Evolutionary conservation across 768 basidiomycete genomes (phyloP).

Genomic region (Cystobasidium onofrii): DNA sequence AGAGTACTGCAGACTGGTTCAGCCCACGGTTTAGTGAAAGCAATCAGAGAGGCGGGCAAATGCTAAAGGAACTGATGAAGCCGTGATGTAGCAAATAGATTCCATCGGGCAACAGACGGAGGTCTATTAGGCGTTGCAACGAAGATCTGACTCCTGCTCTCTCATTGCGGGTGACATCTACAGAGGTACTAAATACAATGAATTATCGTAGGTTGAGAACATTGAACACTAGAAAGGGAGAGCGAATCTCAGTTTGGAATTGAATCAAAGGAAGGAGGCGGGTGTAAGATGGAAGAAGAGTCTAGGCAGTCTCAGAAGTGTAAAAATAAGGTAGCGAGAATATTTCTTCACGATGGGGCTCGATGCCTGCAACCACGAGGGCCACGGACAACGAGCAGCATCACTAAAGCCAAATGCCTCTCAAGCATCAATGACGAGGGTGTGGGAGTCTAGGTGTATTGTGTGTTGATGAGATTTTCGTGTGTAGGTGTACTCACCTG

Average conservation of each 20-base stretch:
- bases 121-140: too few relatives aligned
- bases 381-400: background rate
- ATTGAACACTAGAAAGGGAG: background rate
- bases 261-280: background rate
- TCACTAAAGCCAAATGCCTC: slow-evolving; percentile 36
- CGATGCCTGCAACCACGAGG: slow-evolving; percentile 15
- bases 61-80: slow-evolving; percentile 30
- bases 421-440: slow-evolving; percentile 31
- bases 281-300: background rate
- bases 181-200: background rate
- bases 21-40: slow-evolving; percentile 79
- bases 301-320: slow-evolving; percentile 18
- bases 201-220: background rate
- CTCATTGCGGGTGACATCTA: too few relatives aligned
- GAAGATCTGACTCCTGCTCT: background rate
- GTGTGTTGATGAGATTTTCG: slow-evolving; percentile 3
- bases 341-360: slow-evolving; percentile 32
- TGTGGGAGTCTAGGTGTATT: background rate
- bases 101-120: too few relatives aligned
- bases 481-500: background rate
- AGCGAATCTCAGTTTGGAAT: background rate
- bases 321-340: slow-evolving; percentile 32
- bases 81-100: background rate
- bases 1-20: slow-evolving; percentile 72
- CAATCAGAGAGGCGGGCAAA: slow-evolving; percentile 12